Evolutionary conservation across 495 filamentous ascomycete species (phyloP).

Genomic region (Viridothelium virens): DNA sequence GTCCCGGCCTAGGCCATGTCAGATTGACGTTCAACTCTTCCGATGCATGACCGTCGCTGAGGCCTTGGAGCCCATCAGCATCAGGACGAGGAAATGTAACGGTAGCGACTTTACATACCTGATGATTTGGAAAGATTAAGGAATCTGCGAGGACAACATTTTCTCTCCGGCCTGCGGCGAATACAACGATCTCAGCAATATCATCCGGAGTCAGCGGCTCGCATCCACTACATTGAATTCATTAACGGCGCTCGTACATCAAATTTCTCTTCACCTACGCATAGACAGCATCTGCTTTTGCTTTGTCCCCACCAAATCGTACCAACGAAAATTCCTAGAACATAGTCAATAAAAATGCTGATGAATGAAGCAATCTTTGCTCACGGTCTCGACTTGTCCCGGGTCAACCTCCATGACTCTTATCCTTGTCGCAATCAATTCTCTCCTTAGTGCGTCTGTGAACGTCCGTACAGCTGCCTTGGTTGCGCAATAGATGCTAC

Average conservation of each 20-base stretch:
- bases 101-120: slow-evolving; percentile 47
- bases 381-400: slow-evolving; percentile 89
- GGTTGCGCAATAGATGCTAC: slow-evolving; percentile 92
- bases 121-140: slow-evolving; percentile 84
- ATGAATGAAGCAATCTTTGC: slow-evolving; percentile 17
- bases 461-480: slow-evolving; percentile 90
- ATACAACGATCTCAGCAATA: slow-evolving; percentile 91
- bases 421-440: slow-evolving; percentile 80
- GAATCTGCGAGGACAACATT: slow-evolving; percentile 95
- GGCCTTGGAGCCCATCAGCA: slow-evolving; percentile 31
- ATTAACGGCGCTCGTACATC: slow-evolving; percentile 15
- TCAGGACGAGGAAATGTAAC: not conserved
- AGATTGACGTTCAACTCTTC: slow-evolving; percentile 30
- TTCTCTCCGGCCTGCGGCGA: slow-evolving; percentile 77
- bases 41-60: slow-evolving; percentile 50
- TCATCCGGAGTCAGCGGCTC: slow-evolving; percentile 94
- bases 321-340: slow-evolving; percentile 80
- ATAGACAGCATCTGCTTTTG: slow-evolving; percentile 93
- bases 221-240: slow-evolving; percentile 48
- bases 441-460: slow-evolving; percentile 80
- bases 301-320: slow-evolving; percentile 84
- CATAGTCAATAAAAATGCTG: slow-evolving; percentile 24
- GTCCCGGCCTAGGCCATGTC: slow-evolving; percentile 32
- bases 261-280: slow-evolving; percentile 48
- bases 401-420: slow-evolving; percentile 89